phyloP scores from a whole-genome alignment of 306 rosid genomes.

The Calophaca sinica region DNA sequence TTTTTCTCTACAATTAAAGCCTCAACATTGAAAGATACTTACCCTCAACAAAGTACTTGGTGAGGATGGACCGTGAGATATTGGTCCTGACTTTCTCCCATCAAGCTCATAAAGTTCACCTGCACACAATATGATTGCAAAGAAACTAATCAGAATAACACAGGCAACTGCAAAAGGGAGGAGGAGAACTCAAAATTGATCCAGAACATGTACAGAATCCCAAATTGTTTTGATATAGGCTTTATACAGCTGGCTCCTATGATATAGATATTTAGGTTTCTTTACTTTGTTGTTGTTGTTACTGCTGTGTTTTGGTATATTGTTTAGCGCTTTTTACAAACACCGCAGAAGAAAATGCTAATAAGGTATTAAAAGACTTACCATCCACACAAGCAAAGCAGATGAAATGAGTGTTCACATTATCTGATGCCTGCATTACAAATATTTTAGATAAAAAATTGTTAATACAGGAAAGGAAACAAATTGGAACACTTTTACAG shows the following conservation, averaged over 20 bases:
- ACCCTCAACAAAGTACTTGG: constrained; percentile 73
- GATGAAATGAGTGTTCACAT: constrained; percentile 81
- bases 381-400: constrained; percentile 84
- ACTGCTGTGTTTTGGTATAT: constrained; percentile 6
- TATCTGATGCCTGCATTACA: constrained; percentile 69
- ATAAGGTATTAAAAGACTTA: constrained; percentile 38
- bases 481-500: neutral
- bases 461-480: constrained; percentile 26
- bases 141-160: neutral
- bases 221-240: no score
- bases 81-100: constrained; percentile 79
- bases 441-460: constrained; percentile 6
- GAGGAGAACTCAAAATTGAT: no score
- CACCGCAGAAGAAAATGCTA: constrained; percentile 7
- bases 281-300: neutral
- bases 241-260: no score
- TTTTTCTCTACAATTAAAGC: constrained; percentile 24
- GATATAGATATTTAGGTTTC: neutral
- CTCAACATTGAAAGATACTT: constrained; percentile 30
- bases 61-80: constrained; percentile 82
- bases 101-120: constrained; percentile 92
- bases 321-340: constrained; percentile 26
- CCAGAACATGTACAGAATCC: no score
- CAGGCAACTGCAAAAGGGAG: no score
- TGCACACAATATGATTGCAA: constrained; percentile 30